Base-by-base conservation (phyloP, 2,329 filamentous ascomycete genomes). In the Colletotrichum lupini region DNA sequence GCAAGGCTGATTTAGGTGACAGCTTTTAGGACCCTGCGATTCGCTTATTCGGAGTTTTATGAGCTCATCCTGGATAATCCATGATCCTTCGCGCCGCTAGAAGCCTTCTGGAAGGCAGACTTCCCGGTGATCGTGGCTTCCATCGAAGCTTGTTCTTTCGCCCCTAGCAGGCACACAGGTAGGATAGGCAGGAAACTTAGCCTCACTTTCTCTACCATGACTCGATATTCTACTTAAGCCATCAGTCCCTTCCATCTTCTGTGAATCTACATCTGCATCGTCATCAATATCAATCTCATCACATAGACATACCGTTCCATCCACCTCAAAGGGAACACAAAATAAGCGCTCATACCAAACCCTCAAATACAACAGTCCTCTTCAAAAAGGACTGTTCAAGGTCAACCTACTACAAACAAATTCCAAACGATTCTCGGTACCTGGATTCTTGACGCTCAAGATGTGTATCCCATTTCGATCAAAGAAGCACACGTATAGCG, bases 31-130 rank as follows among this genome's bases (percentile, higher is more conserved):
- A 32, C 11, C n/a, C 16, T n/a, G 19, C 19, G 12, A 53, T 53
- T 53, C 7, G 46, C 42, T 22, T n/a, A 30, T 46, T 56, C 46
- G 57, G 19, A 7, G n/a, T 22, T n/a, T 42, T 12, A 9, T 35
- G 58, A n/a, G 22, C 26, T 58, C 52, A 63, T 55, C 4, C 37
- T 22, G 4, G 26, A 14, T 16, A 2, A 1, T 8, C 14, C 26
- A 22, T 30, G 58, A 68, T 68, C 65, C 57, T 68, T 42, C 53
- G 28, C 1, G 37, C 65, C 42, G 64, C 69, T 68, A 63, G 69
- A 72, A 72, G 49, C 22, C 22, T 53, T 72, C 58, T 19, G 52
- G 64, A 72, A 68, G 69, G 58, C 59, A 68, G 65, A 67, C 16
- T 26, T 52, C 14, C 22, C 12, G 49, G 56, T 30, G 58, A 52